Evolutionary conservation across 345 rosid species (phyloP), one percentile per base, ranked within the genome.

Genomic region (Camelina hispida): DNA sequence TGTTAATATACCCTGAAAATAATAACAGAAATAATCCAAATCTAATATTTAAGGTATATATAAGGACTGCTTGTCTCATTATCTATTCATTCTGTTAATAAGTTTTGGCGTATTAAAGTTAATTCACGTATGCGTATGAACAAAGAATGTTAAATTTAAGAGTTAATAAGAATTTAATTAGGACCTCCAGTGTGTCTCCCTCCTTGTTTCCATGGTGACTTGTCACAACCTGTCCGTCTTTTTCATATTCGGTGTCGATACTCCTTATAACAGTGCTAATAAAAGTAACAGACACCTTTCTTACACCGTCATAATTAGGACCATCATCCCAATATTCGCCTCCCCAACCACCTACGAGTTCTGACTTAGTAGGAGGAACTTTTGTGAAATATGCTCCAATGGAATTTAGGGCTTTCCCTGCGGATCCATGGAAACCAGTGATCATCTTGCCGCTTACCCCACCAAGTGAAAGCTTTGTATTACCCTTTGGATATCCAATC

Each of bases 301-400:
- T 65, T 14, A 74, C 78, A 5, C 78, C 78, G 4, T 65, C 71
- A 40, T 40, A 64, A 43, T 63, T 35, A 23, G 70, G 63, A 63
- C 77, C 77, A 43, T 73, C 77, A 7, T 73, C 77, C 78, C 78
- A 73, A 6, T 9, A n/a, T 15, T 7, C 42, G 5, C 78, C 78
- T 7, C 78, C 78, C 48, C 38, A 47, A 35, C 72, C 72, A 66
- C 78, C 78, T 11, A 53, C 38, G n/a, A 74, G 72, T 23, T 35
- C 60, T 0, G 72, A 74, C 28, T 74, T 74, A 2, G 55, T 56
- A 20, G 72, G 72, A 57, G 72, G 78, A 47, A 18, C 16, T 10
- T 16, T 46, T 34, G 28, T 35, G 35, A 66, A 1, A 48, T 74
- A 74, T 57, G 72, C 66, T 74, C 72, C 78, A 17, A 74, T 55